Percentiles rank a stretch among this genome's conserved stretches.
phyloP scores from a whole-genome alignment of 2,329 filamentous ascomycete genomes.

The Pyrenochaeta sp. region DNA sequence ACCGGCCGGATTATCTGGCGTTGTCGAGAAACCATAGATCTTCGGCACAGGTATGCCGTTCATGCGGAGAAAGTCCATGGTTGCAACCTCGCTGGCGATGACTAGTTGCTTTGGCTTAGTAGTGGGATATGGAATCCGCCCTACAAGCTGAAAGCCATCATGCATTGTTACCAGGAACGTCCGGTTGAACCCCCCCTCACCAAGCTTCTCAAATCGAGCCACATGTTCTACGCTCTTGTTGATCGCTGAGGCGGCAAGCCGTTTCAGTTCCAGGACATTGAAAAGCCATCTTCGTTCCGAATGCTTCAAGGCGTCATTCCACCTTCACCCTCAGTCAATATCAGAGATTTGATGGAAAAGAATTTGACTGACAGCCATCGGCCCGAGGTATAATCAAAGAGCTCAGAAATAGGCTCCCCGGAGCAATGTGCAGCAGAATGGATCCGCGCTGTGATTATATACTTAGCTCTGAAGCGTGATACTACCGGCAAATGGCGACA shows the following conservation, averaged over 20 bases:
- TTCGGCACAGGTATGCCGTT: constrained; percentile 47
- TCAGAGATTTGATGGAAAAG: constrained; percentile 2
- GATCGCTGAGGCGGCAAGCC: constrained; percentile 36
- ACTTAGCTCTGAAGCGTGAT: no score
- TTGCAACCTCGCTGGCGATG: constrained; percentile 50
- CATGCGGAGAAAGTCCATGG: constrained; percentile 41
- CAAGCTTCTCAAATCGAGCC: constrained; percentile 29
- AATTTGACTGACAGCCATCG: constrained; percentile 29
- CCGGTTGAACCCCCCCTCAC: constrained; percentile 35
- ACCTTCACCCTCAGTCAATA: constrained; percentile 25
- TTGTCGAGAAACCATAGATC: constrained; percentile 45
- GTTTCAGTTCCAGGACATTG: constrained; percentile 30
- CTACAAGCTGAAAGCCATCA: constrained; percentile 35
- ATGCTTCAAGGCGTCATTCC: constrained; percentile 26
- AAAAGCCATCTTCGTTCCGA: constrained; percentile 28
- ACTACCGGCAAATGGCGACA: no score
- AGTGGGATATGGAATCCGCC: constrained; percentile 30
- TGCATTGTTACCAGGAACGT: constrained; percentile 32
- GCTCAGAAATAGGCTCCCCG: constrained; percentile 14
- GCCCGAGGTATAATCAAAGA: constrained; percentile 33
- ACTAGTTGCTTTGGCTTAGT: constrained; percentile 33
- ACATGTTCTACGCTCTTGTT: constrained; percentile 27
- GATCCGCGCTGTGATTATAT: no score
- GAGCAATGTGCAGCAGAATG: no score
- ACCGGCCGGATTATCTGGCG: constrained; percentile 46